These are phyloP conservation scores for Boletus reticuloceps DNA, from an alignment of 768 basidiomycete genomes.

Conservation along the genomic window DNA sequence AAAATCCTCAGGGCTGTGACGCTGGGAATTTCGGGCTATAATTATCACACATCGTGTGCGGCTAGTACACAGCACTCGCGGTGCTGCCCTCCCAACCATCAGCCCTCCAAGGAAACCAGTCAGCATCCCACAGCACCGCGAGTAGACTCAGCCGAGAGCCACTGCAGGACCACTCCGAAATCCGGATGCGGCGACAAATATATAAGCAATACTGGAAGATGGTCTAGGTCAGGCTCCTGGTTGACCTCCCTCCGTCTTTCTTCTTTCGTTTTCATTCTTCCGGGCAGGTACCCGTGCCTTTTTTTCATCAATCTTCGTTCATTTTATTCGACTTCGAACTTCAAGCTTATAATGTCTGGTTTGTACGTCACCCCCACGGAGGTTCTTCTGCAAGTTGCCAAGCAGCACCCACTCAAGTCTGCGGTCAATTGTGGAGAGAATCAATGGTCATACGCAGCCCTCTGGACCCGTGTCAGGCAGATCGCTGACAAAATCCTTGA, in stretches of 20 bases:
- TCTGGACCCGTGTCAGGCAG: constrained; percentile 30
- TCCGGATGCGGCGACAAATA: background rate
- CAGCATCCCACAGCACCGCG: too few species aligned
- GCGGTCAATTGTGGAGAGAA: constrained; percentile 20
- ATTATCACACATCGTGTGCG: too few species aligned
- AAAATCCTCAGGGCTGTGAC: too few species aligned
- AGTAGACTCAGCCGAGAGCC: too few species aligned
- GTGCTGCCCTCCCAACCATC: constrained; percentile 4
- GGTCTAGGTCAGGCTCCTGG: constrained; percentile 17
- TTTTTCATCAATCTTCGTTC: constrained; percentile 1
- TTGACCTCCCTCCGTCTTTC: constrained; percentile 17
- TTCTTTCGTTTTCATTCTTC: constrained; percentile 6
- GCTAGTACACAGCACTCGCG: too few species aligned
- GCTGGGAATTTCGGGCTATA: too few species aligned
- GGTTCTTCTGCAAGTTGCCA: constrained; percentile 30
- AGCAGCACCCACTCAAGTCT: constrained; percentile 20
- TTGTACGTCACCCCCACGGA: constrained; percentile 27
- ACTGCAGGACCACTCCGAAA: too few species aligned
- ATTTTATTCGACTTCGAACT: background rate
- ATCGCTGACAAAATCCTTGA: constrained; percentile 20
- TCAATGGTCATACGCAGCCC: constrained; percentile 31
- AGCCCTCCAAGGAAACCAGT: background rate
- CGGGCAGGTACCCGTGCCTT: constrained; percentile 19
- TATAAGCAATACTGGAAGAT: constrained; percentile 5
- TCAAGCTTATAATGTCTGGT: constrained; percentile 11